Conservation (phyloP, 345 rosid species). For the Salix purpurea region DNA sequence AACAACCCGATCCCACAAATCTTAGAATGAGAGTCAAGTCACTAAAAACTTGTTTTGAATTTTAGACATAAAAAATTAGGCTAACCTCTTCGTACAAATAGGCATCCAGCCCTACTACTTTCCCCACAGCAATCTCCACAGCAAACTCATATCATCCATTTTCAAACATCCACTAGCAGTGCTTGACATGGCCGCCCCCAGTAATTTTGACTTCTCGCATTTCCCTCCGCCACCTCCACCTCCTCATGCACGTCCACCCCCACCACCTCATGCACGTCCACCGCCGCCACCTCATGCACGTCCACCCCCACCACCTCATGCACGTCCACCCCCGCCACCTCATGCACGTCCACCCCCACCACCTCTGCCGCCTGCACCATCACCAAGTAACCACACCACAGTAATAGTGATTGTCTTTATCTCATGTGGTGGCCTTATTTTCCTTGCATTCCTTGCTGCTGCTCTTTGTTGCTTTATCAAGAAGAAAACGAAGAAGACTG, state of each 20-base stretch:
- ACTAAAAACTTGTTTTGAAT: conserved; percentile 35
- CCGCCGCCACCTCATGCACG: conserved; percentile 15
- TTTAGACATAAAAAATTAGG: not conserved
- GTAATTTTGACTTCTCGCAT: conserved; percentile 28
- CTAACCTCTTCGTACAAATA: conserved; percentile 42
- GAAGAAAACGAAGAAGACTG: conserved; percentile 43
- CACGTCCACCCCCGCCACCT: conserved; percentile 13
- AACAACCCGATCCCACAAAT: conserved; percentile 36
- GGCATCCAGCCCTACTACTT: conserved; percentile 18
- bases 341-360: conserved; percentile 13
- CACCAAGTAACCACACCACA: conserved; percentile 44
- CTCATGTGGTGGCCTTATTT: conserved; percentile 51
- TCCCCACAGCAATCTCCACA: conserved; percentile 22
- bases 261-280: conserved; percentile 9
- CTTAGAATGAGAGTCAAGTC: conserved; percentile 58
- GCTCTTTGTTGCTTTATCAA: conserved; percentile 40
- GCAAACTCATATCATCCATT: conserved; percentile 6
- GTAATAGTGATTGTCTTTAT: conserved; percentile 50
- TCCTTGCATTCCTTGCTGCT: conserved; percentile 44
- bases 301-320: conserved; percentile 16
- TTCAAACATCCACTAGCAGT: not conserved
- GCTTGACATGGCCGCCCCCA: conserved; percentile 38
- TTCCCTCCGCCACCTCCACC: conserved; percentile 12
- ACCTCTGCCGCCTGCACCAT: conserved; percentile 28
- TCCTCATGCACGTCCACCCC: conserved; percentile 9